A percentile compares a stretch with the other conserved stretches of the same genome.
Conservation (phyloP, 805 yeast genomes). For the Cyberlindnera xylosilytica region DNA sequence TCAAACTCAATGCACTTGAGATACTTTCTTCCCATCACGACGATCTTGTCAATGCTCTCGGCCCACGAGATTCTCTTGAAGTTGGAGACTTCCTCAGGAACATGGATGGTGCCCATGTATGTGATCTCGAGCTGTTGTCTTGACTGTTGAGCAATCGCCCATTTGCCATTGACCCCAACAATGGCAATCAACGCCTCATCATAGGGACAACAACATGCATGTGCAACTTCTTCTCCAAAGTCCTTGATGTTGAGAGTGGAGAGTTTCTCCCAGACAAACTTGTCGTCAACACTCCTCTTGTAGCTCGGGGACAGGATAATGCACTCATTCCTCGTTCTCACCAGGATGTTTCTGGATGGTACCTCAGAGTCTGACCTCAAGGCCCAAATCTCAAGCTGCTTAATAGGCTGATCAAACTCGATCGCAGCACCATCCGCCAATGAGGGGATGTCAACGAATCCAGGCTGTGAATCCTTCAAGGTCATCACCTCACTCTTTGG, state of each 20-base stretch:
- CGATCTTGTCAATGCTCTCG: constrained; percentile 26
- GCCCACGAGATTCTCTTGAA: constrained; percentile 55
- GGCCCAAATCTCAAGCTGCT: constrained; percentile 36
- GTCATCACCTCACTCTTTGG: constrained; percentile 1
- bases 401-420: constrained; percentile 36
- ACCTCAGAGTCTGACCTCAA: constrained; percentile 24
- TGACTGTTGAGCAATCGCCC: constrained; percentile 37
- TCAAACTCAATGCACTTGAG: constrained; percentile 32
- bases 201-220: constrained; percentile 44
- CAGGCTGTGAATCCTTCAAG: not conserved
- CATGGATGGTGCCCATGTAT: constrained; percentile 24
- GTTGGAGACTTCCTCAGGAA: constrained; percentile 50
- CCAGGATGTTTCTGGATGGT: constrained; percentile 27
- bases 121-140: not conserved
- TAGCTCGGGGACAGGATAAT: constrained; percentile 9
- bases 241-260: constrained; percentile 13
- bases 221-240: constrained; percentile 39
- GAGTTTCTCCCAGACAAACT: constrained; percentile 4
- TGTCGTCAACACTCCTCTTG: too few species aligned
- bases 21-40: constrained; percentile 42
- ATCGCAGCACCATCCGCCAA: constrained; percentile 17
- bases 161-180: constrained; percentile 51
- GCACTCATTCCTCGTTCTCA: constrained; percentile 37
- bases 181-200: constrained; percentile 37
- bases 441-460: constrained; percentile 4